Evolutionary conservation across 1,284 basidiomycete genomes (phyloP).

Genomic region (Melampsora americana): DNA sequence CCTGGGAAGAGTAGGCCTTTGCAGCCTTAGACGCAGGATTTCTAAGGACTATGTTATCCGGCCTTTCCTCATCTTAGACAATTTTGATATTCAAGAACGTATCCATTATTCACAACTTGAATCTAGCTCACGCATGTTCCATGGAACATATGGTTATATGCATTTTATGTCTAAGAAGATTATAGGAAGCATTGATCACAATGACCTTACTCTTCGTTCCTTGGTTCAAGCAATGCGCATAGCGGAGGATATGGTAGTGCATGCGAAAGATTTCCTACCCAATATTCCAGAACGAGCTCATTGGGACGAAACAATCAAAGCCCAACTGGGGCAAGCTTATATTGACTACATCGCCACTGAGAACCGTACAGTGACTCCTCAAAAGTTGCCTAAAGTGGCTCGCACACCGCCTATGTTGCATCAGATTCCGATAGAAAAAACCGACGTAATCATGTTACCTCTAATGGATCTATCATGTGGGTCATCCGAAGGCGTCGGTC

Average conservation of each 20-base stretch:
- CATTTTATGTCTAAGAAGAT: not conserved
- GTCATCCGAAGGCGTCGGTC: conserved; percentile 13
- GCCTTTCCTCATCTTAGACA: conserved; percentile 15
- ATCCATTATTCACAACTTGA: conserved; percentile 3
- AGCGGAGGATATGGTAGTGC: not conserved
- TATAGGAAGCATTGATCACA: not conserved
- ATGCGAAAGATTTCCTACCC: not conserved
- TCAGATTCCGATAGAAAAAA: not conserved
- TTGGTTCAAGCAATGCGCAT: not conserved
- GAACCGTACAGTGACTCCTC: not conserved
- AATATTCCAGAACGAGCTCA: not conserved
- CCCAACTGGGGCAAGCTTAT: not conserved
- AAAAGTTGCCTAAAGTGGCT: too few relatives aligned
- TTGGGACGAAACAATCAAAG: not conserved
- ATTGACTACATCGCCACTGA: not conserved
- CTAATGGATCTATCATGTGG: conserved; percentile 25
- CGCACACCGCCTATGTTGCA: too few relatives aligned
- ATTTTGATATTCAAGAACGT: conserved; percentile 19
- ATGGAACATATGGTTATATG: conserved; percentile 20
- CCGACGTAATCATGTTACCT: conserved; percentile 2
- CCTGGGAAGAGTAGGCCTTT: not conserved
- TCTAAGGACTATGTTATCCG: not conserved
- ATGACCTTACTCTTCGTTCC: not conserved
- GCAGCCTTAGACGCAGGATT: not conserved
- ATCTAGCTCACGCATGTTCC: not conserved